Evolutionary conservation across 306 rosid species (phyloP).

Genomic region (Vicia villosa): DNA sequence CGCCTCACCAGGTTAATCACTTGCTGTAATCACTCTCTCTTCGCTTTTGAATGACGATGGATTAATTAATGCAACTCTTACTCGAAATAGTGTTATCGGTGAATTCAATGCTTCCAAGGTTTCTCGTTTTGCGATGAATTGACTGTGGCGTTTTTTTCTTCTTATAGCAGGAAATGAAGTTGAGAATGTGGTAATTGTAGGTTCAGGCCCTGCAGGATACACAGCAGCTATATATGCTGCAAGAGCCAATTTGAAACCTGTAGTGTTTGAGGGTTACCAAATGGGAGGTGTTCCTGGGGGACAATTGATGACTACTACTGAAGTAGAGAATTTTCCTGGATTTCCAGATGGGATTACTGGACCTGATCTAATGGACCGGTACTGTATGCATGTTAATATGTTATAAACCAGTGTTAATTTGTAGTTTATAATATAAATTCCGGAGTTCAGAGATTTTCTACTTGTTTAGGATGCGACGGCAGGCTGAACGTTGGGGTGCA

Average conservation of each 20-base stretch:
- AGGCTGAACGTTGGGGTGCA: conserved; percentile 97
- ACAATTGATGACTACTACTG: conserved; percentile 96
- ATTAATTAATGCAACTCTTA: conserved; percentile 4
- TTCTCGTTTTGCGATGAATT: conserved; percentile 19
- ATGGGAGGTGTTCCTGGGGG: conserved; percentile 96
- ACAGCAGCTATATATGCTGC: conserved; percentile 96
- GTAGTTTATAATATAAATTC: conserved; percentile 13
- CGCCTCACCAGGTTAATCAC: conserved; percentile 55
- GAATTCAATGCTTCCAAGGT: conserved; percentile 37
- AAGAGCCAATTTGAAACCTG: conserved; percentile 94
- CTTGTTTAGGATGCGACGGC: conserved; percentile 47
- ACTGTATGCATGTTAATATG: conserved; percentile 2
- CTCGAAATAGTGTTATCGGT: not conserved
- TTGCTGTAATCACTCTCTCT: conserved; percentile 3
- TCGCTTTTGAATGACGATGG: not conserved
- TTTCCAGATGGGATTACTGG: conserved; percentile 94
- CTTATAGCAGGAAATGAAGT: conserved; percentile 50
- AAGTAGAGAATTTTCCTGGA: conserved; percentile 96
- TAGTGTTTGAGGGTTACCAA: conserved; percentile 92
- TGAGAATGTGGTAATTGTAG: conserved; percentile 89
- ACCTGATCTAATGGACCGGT: conserved; percentile 98
- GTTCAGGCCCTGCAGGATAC: conserved; percentile 96
- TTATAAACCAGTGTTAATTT: conserved; percentile 2
- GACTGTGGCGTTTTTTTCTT: conserved; percentile 21
- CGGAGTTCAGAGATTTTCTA: conserved; percentile 34